phyloP scores from a whole-genome alignment of 768 basidiomycete genomes.

The Floccularia luteovirens region DNA sequence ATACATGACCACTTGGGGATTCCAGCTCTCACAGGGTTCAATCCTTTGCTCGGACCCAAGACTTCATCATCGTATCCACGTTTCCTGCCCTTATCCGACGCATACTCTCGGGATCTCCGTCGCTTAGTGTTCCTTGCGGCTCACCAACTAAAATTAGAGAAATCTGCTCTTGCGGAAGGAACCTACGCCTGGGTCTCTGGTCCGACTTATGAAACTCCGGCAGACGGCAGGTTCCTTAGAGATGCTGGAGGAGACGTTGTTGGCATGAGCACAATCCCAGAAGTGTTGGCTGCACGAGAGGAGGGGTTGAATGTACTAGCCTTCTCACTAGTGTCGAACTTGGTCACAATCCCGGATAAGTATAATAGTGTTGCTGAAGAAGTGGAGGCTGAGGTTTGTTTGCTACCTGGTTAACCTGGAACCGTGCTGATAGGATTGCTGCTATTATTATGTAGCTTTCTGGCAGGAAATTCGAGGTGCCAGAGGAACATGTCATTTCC shows the following conservation, averaged over 20 bases:
- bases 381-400: conserved; percentile 66
- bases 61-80: conserved; percentile 54
- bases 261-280: conserved; percentile 90
- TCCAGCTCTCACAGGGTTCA: conserved; percentile 68
- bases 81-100: conserved; percentile 80
- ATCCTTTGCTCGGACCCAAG: conserved; percentile 72
- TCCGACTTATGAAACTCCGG: conserved; percentile 85
- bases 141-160: conserved; percentile 45
- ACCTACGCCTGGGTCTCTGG: conserved; percentile 88
- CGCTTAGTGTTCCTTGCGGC: conserved; percentile 68
- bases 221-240: conserved; percentile 75
- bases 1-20: conserved; percentile 81
- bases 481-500: conserved; percentile 44
- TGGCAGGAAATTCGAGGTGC: conserved; percentile 40
- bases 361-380: conserved; percentile 68
- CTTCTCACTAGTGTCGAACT: conserved; percentile 81
- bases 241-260: conserved; percentile 82
- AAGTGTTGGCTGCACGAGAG: conserved; percentile 75
- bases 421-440: conserved; percentile 1
- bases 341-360: conserved; percentile 63
- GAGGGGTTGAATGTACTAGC: conserved; percentile 72
- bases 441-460: conserved; percentile 37
- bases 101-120: conserved; percentile 70
- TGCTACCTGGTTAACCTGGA: neutral
- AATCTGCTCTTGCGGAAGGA: conserved; percentile 65